Evolutionary conservation across 345 rosid genomes (phyloP), one percentile per base, ranked within the genome.

Genomic region (Eucalyptus sp.): DNA sequence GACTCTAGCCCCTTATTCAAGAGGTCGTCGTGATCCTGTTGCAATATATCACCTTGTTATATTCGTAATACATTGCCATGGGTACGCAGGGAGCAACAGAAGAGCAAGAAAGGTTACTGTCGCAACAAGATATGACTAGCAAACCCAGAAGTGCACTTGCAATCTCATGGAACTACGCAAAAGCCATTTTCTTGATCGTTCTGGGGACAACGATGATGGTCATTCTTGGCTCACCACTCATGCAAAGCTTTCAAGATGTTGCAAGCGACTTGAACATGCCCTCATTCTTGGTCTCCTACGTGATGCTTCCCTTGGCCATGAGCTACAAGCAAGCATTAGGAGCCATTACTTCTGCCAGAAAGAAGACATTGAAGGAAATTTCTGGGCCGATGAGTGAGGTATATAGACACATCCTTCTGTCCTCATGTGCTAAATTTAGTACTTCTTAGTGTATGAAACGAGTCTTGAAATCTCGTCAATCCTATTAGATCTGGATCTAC

Each of bases 341-440:
- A 24, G 89, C 90, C 46, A 87, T 93, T 18, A 14, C 83, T 51
- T 90, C 95, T 86, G 93, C 93, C 41, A 90, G 50, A 24, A 76
- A 92, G 60, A 93, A 91, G 91, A 91, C 92, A 10, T 85, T 88
- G 49, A 88, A 89, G 54, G 92, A 90, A 4, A 85, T 29, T n/a
- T 94, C 96, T 87, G 89, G 93, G 50, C 89, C 94, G 64, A 89
- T 93, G 88, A 89, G 94, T 10, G 92, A 92, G 95, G 94, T 93
- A 87, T 18, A 20, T 37, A 37, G 25, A 71, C 81, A 64, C 20
- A n/a, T 18, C 25, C 46, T 71, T 18, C 81, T 37, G 46, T 71
- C 76, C 22, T 71, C 25, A 71, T 37, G 81, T 37, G 27, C 46
- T 18, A 37, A 71, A 71, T 18, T 71, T 41, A 10, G 46, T 18